Conservation (phyloP, 345 rosid species). For the Stellera chamaejasme region DNA sequence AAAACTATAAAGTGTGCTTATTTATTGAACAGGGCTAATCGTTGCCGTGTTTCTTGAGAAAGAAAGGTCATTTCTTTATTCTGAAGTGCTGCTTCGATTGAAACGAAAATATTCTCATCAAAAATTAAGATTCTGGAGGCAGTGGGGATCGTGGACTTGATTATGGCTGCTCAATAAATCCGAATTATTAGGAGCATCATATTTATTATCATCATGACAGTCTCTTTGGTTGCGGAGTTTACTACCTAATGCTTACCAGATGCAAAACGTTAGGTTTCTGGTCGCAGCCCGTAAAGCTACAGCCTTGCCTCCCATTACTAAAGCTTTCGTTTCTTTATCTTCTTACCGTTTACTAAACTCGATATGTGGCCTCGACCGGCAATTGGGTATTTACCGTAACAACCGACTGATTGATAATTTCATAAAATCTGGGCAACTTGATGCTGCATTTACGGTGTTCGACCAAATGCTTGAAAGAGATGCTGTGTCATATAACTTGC, state of each 20-base stretch:
- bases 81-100: too few relatives aligned
- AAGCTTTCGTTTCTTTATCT: constrained; percentile 11
- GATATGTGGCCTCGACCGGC: constrained; percentile 21
- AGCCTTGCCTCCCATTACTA: constrained; percentile 17
- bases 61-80: too few relatives aligned
- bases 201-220: too few relatives aligned
- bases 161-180: too few relatives aligned
- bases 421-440: constrained; percentile 32
- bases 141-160: too few relatives aligned
- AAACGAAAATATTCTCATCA: too few relatives aligned
- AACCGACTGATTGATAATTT: constrained; percentile 36
- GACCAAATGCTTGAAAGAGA: constrained; percentile 48
- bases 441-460: constrained; percentile 41
- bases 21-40: too few relatives aligned
- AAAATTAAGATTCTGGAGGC: too few relatives aligned
- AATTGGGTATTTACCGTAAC: constrained; percentile 20
- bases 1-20: too few relatives aligned
- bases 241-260: constrained; percentile 2
- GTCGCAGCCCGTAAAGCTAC: constrained; percentile 24
- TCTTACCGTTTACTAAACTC: constrained; percentile 20
- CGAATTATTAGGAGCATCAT: too few relatives aligned
- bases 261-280: constrained; percentile 28
- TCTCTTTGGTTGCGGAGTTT: too few relatives aligned
- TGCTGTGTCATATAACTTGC: constrained; percentile 55
- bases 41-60: too few relatives aligned